A percentile compares a stretch with the other conserved stretches of the same genome.
Conservation (phyloP, 1,284 basidiomycete species). For the Irpex sp. region DNA sequence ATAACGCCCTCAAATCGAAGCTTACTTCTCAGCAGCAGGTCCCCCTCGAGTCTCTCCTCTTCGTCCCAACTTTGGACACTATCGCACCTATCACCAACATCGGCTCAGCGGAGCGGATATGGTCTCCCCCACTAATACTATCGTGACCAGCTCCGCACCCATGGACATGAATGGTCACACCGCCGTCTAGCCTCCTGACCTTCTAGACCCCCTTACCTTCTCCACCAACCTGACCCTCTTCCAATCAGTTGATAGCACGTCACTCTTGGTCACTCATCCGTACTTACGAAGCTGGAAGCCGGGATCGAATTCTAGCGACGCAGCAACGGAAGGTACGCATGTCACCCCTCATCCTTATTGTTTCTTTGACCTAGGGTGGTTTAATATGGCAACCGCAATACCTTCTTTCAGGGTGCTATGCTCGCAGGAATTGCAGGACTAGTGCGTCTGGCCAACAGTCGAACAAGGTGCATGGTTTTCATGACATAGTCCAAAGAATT, state of each 20-base stretch:
- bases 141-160: neutral
- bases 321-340: neutral
- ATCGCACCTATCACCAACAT: neutral
- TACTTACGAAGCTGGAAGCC: neutral
- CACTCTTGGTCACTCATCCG: neutral
- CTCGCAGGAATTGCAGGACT: too few species aligned
- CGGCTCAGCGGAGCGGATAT: neutral
- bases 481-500: too few species aligned
- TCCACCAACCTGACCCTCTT: neutral
- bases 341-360: neutral
- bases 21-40: neutral
- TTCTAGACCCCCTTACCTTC: neutral
- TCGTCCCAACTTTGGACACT: neutral
- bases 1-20: neutral
- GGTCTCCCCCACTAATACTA: neutral
- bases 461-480: too few species aligned
- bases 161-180: neutral
- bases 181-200: neutral
- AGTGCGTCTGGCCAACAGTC: too few species aligned
- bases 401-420: neutral
- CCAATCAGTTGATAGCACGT: neutral
- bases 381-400: neutral
- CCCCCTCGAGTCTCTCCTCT: neutral
- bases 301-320: neutral
- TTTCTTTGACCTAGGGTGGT: neutral